Evolutionary conservation across 2,329 filamentous ascomycete species (phyloP).

Genomic region (Pseudogymnoascus sp.): DNA sequence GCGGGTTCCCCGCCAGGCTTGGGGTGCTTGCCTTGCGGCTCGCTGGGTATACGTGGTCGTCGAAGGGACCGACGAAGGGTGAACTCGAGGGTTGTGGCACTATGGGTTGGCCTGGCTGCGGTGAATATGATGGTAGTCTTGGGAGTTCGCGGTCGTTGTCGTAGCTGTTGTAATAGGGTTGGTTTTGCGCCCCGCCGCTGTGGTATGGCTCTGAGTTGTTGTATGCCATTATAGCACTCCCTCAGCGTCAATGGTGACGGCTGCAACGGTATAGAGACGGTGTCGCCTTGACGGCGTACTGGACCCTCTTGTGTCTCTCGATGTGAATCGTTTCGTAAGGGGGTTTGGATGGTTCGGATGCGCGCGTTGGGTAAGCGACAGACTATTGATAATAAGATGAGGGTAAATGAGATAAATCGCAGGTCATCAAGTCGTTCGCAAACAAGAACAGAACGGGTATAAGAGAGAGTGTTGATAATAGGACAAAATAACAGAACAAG

Average conservation of each 20-base stretch:
- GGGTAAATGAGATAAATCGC: neutral
- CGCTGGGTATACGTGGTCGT: constrained; percentile 55
- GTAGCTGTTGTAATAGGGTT: constrained; percentile 15
- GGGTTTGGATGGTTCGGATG: neutral
- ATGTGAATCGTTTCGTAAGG: neutral
- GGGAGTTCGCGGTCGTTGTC: constrained; percentile 7
- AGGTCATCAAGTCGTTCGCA: neutral
- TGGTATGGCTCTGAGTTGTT: constrained; percentile 9
- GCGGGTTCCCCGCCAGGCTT: constrained; percentile 35
- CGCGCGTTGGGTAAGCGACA: neutral
- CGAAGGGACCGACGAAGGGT: constrained; percentile 59
- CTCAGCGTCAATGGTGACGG: neutral
- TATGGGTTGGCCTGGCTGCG: constrained; percentile 19
- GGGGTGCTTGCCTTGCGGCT: neutral
- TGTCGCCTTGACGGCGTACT: neutral
- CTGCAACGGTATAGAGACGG: neutral
- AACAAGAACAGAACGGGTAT: constrained; percentile 5
- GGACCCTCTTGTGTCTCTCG: neutral
- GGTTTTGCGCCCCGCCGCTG: constrained; percentile 10
- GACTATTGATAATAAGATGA: neutral
- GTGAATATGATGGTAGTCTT: constrained; percentile 7
- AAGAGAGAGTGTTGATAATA: constrained; percentile 5
- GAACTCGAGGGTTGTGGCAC: constrained; percentile 31
- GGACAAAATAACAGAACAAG: neutral
- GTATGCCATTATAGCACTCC: neutral